A percentile compares a stretch with the other conserved stretches of the same genome.
Conservation (phyloP, 305 asterid genomes). For the Solanum hybrid region DNA sequence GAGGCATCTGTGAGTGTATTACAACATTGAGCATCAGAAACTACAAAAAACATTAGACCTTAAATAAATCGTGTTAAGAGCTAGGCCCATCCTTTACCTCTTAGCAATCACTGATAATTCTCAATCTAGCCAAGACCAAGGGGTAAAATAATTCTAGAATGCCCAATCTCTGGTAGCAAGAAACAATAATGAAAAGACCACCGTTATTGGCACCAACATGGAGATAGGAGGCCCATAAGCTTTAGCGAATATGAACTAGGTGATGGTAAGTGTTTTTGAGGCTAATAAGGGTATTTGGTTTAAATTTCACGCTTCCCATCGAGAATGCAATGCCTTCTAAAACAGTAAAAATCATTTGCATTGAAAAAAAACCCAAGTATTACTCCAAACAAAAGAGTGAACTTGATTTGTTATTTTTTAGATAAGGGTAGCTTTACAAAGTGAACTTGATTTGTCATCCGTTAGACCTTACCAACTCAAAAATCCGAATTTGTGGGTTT, state of each 20-base stretch:
- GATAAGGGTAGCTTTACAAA: background rate
- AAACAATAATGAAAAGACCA: background rate
- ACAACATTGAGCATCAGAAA: constrained; percentile 32
- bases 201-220: background rate
- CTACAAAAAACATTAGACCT: constrained; percentile 12
- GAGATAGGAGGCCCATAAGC: background rate
- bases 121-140: background rate
- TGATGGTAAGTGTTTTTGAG: background rate
- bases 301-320: background rate
- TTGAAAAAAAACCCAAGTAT: background rate
- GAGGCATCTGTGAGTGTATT: constrained; percentile 35
- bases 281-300: background rate
- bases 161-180: background rate
- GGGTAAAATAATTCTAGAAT: background rate
- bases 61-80: constrained; percentile 15
- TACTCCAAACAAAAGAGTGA: too few species aligned
- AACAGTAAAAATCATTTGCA: background rate
- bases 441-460: background rate
- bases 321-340: background rate
- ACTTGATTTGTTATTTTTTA: too few species aligned
- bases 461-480: background rate
- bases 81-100: constrained; percentile 32
- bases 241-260: background rate
- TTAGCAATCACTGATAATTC: constrained; percentile 9
- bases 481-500: background rate